phyloP scores from a whole-genome alignment of 179 eudicot species.

The Nepenthes alata region DNA sequence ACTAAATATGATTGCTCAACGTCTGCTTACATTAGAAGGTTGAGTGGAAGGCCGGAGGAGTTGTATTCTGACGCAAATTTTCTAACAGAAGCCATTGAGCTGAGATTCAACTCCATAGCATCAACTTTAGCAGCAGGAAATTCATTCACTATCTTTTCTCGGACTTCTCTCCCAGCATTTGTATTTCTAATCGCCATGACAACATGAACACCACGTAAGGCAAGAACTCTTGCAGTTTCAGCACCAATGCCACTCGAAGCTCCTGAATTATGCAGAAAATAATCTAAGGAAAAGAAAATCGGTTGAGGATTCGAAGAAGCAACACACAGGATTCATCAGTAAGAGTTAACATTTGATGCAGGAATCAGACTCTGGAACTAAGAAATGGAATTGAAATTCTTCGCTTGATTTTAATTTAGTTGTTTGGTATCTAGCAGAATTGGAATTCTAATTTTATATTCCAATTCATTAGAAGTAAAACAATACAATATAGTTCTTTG shows the following conservation, averaged over 20 bases:
- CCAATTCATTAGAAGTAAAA: too few relatives aligned
- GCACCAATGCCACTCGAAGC: conserved; percentile 95
- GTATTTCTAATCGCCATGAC: conserved; percentile 64
- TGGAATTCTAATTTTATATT: too few relatives aligned
- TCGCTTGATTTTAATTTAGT: too few relatives aligned
- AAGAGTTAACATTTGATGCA: too few relatives aligned
- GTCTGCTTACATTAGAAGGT: conserved; percentile 70
- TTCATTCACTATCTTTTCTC: conserved; percentile 49
- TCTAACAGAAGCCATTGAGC: conserved; percentile 64
- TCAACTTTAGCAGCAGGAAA: conserved; percentile 51
- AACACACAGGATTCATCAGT: too few relatives aligned
- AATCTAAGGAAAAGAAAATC: too few relatives aligned
- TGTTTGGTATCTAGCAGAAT: too few relatives aligned
- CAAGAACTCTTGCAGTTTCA: conserved; percentile 81
- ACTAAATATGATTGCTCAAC: background rate
- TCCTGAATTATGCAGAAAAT: conserved; percentile 24
- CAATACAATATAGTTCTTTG: too few relatives aligned
- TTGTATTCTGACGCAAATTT: conserved; percentile 53
- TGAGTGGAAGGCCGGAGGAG: conserved; percentile 57
- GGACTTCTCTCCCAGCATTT: conserved; percentile 55
- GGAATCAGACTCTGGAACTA: too few relatives aligned
- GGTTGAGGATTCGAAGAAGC: too few relatives aligned
- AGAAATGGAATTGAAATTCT: too few relatives aligned
- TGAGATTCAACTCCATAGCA: conserved; percentile 71
- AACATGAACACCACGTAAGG: conserved; percentile 69